Conservation (phyloP, 257 asterid species). For the Fraxinus excelsior region DNA sequence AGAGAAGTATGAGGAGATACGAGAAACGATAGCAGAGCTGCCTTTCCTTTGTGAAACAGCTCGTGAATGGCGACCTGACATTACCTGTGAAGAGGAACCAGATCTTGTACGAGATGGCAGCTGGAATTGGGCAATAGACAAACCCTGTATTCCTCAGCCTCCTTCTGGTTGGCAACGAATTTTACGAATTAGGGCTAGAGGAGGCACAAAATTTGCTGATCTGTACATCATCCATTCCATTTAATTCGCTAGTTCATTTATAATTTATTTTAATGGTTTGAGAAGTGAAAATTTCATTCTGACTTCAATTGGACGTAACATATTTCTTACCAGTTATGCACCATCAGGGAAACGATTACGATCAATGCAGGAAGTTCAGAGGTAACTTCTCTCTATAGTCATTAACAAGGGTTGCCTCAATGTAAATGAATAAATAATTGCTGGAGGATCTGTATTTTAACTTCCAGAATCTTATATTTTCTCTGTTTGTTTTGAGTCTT, state of each 20-base stretch:
- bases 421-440: too few relatives aligned
- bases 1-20: slow-evolving; percentile 70
- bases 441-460: background rate
- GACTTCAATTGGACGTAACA: background rate
- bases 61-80: slow-evolving; percentile 65
- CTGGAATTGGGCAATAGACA: too few relatives aligned
- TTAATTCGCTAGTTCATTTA: too few relatives aligned
- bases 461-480: background rate
- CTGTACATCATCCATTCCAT: too few relatives aligned
- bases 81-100: slow-evolving; percentile 41
- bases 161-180: too few relatives aligned
- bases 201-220: too few relatives aligned
- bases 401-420: background rate
- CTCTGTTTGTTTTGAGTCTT: background rate
- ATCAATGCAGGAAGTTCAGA: background rate
- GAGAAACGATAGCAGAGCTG: slow-evolving; percentile 52
- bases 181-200: too few relatives aligned
- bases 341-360: background rate
- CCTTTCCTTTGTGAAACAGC: slow-evolving; percentile 67
- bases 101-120: too few relatives aligned
- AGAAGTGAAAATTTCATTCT: background rate
- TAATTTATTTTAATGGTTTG: too few relatives aligned
- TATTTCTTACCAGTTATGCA: background rate
- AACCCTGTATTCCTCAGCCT: too few relatives aligned
- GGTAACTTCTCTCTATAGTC: background rate